Percentiles rank a stretch among this genome's conserved stretches.
phyloP scores from a whole-genome alignment of 371 early-diverging fungal species.

The Zychaea mexicana region DNA sequence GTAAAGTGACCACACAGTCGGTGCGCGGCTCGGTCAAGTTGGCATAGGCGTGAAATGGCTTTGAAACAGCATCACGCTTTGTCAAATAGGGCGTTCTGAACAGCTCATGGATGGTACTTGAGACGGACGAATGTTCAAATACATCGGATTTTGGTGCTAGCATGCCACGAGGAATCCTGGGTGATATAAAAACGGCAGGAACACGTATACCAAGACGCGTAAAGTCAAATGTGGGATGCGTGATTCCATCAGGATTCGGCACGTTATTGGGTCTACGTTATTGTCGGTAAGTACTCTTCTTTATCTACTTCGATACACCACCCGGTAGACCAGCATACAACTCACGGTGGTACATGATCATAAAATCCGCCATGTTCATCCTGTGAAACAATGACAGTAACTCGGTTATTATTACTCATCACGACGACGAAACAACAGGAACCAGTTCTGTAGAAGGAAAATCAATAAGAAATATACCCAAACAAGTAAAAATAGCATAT shows the following conservation, averaged over 20 bases:
- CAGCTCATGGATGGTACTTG: slow-evolving; percentile 36
- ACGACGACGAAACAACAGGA: too few relatives aligned
- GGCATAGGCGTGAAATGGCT: slow-evolving; percentile 19
- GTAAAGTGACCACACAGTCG: slow-evolving; percentile 17
- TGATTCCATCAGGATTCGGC: slow-evolving; percentile 31
- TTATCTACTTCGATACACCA: too few relatives aligned
- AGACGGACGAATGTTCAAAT: slow-evolving; percentile 44
- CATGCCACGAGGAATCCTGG: slow-evolving; percentile 32
- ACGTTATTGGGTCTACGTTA: slow-evolving; percentile 14
- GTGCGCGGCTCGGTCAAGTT: slow-evolving; percentile 11
- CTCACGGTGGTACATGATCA: slow-evolving; percentile 21
- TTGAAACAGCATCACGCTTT: slow-evolving; percentile 30
- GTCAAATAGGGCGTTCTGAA: slow-evolving; percentile 32
- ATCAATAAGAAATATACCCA: slow-evolving; percentile 8
- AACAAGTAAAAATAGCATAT: slow-evolving; percentile 12
- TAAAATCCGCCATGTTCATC: slow-evolving; percentile 25
- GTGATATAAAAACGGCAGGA: slow-evolving; percentile 41
- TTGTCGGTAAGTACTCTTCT: too few relatives aligned
- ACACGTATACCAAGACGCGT: slow-evolving; percentile 45
- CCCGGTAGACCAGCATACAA: too few relatives aligned
- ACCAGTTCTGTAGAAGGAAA: not conserved
- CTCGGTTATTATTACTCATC: too few relatives aligned
- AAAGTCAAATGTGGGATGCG: slow-evolving; percentile 24
- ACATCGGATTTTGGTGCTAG: slow-evolving; percentile 12
- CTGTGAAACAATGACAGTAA: too few relatives aligned